Percentiles rank a stretch among this genome's conserved stretches.
Conservation (phyloP, 1,284 basidiomycete species). For the Athelia psychrophila region DNA sequence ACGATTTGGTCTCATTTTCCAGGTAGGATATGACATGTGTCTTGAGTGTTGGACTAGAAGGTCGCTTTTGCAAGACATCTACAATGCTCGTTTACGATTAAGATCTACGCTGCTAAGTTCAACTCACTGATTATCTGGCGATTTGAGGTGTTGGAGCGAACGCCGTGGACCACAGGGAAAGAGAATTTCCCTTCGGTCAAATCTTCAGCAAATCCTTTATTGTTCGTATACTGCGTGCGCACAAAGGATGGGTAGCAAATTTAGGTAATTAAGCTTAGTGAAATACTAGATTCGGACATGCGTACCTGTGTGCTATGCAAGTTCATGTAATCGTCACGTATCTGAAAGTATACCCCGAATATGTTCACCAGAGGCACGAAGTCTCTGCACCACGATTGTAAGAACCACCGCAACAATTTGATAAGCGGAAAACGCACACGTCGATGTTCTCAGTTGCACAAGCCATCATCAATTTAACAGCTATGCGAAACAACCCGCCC, state of each 20-base stretch:
- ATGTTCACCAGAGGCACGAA: slow-evolving; percentile 93
- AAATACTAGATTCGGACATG: no score
- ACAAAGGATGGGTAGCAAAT: no score
- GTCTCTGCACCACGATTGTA: slow-evolving; percentile 49
- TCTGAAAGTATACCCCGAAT: slow-evolving; percentile 94
- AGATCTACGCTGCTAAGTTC: not conserved
- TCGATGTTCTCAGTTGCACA: slow-evolving; percentile 61
- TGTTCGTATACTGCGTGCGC: slow-evolving; percentile 64
- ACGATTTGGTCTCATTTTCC: slow-evolving; percentile 61
- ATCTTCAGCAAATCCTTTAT: slow-evolving; percentile 82
- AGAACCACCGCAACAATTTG: not conserved
- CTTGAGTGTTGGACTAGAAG: slow-evolving; percentile 78
- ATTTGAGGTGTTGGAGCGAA: slow-evolving; percentile 53
- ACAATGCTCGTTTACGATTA: slow-evolving; percentile 4
- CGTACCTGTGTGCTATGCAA: slow-evolving; percentile 80
- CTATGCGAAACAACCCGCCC: slow-evolving; percentile 90
- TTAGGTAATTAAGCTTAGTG: slow-evolving; percentile 2
- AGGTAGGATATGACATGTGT: slow-evolving; percentile 79
- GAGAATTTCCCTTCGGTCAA: slow-evolving; percentile 82
- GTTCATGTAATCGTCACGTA: slow-evolving; percentile 98
- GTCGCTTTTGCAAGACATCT: slow-evolving; percentile 90
- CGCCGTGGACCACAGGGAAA: slow-evolving; percentile 75
- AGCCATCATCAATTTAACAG: slow-evolving; percentile 96
- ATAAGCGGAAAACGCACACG: slow-evolving; percentile 41
- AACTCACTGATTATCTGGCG: slow-evolving; percentile 79